Evolutionary conservation across 352 stramenopile species (phyloP), one percentile per base, ranked within the genome.

Genomic region (Pythium insidiosum): DNA sequence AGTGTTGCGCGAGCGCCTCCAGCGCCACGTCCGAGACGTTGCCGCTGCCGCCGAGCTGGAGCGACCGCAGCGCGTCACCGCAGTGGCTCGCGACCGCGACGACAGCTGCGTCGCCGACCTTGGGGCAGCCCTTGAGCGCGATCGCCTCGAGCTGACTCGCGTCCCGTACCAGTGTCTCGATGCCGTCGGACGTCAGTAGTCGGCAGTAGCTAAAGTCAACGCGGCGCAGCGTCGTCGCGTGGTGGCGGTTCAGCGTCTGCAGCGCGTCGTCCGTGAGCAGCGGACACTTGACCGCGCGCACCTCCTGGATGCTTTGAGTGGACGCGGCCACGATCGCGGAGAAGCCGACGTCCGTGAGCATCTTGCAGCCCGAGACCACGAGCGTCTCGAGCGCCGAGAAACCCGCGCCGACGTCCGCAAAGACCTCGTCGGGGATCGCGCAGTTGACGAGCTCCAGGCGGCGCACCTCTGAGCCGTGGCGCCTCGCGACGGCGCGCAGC

Each of bases 171-270:
- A 83, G 45, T 13, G 41, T 39, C 13, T 58, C 28, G 10, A 84
- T 57, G 0, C 63, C 68, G 1, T 50, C 15, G 15, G 55, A 52
- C 4, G 73, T 72, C 29, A 85, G 54, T 12, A 80, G 58, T 38
- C 73, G 61, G 46, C 70, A 83, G 45, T 81, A 60, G 33, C 73
- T 85, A 19, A 85, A 75, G 39, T 83, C 69, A 33, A 85, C 47
- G 15, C 53, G 53, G 22, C 69, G 18, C 5, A 83, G 47, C 24
- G 56, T 68, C 50, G 65, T 33, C 0, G 49, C 60, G 29, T 83
- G 67, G 31, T 46, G 38, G 4, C 38, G 13, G 16, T 51, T 54
- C 0, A 69, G 48, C 5, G 38, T 49, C 13, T 47, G n/a, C 4
- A 85, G 52, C 5, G 65, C 34, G 7, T 23, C 36, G 35, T 83